These are phyloP conservation scores for Kwoniella shandongensis DNA, from an alignment of 768 basidiomycete genomes.

Conservation along the genomic window DNA sequence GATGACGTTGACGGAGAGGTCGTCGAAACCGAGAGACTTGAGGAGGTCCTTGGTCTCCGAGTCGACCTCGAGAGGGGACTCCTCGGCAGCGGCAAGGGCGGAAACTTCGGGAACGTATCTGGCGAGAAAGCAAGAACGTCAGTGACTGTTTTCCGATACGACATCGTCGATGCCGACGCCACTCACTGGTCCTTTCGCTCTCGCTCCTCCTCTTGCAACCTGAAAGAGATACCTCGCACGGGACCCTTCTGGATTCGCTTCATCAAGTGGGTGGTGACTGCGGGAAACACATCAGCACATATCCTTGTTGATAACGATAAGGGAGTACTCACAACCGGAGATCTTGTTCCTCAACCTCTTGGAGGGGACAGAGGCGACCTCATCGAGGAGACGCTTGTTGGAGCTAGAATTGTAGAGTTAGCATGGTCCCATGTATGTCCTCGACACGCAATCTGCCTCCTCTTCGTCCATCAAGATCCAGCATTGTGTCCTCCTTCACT, in stretches of 20 bases:
- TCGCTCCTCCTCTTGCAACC: conserved; percentile 98
- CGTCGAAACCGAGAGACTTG: conserved; percentile 88
- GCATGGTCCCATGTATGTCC: neutral
- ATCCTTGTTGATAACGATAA: too few relatives aligned
- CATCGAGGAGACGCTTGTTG: conserved; percentile 90
- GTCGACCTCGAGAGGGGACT: conserved; percentile 77
- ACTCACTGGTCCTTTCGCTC: conserved; percentile 96
- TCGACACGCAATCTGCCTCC: too few relatives aligned
- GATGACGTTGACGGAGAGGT: conserved; percentile 73
- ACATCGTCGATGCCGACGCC: too few relatives aligned
- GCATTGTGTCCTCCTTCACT: neutral
- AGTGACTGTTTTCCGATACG: neutral
- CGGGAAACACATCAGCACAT: conserved; percentile 2
- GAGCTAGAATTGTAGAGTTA: conserved; percentile 57
- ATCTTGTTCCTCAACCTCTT: conserved; percentile 99
- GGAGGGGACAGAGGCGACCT: conserved; percentile 76
- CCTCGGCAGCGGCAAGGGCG: conserved; percentile 74
- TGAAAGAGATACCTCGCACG: conserved; percentile 99
- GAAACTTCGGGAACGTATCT: conserved; percentile 87
- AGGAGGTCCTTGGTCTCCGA: conserved; percentile 94
- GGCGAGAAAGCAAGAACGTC: neutral
- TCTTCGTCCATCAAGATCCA: neutral
- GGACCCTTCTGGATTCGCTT: conserved; percentile 98
- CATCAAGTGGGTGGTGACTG: conserved; percentile 97
- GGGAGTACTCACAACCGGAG: conserved; percentile 75